Evolutionary conservation across 371 early-diverging fungal species (phyloP).

Genomic region (Rhizomucor miehei): DNA sequence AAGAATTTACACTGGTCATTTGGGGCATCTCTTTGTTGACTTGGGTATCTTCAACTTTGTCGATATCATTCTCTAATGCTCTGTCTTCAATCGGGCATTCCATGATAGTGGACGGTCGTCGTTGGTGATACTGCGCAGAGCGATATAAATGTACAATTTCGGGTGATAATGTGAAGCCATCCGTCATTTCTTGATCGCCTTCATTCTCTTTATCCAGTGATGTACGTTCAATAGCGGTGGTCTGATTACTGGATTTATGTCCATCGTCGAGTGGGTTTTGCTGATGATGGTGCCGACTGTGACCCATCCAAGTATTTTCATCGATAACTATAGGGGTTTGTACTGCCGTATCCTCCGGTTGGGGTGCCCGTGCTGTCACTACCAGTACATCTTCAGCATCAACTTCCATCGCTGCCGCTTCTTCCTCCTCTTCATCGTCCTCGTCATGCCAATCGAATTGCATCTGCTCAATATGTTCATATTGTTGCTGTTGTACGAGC

Average conservation of each 20-base stretch:
- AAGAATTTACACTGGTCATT: slow-evolving; percentile 13
- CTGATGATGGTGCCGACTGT: slow-evolving; percentile 14
- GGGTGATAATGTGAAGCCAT: slow-evolving; percentile 30
- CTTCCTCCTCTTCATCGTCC: background rate
- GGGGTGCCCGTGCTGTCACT: slow-evolving; percentile 30
- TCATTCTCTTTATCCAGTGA: background rate
- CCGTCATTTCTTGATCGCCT: slow-evolving; percentile 4
- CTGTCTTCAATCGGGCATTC: slow-evolving; percentile 1
- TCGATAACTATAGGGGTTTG: slow-evolving; percentile 22
- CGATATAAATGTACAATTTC: slow-evolving; percentile 37
- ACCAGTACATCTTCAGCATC: slow-evolving; percentile 6
- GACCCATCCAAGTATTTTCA: slow-evolving; percentile 47
- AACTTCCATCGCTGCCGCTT: background rate
- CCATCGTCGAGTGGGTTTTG: slow-evolving; percentile 8
- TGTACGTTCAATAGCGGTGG: slow-evolving; percentile 5
- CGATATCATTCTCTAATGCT: slow-evolving; percentile 2
- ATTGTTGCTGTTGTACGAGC: slow-evolving; percentile 20
- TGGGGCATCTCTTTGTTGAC: background rate
- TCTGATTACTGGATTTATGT: slow-evolving; percentile 1
- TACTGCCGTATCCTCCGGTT: slow-evolving; percentile 8
- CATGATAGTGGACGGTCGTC: slow-evolving; percentile 10
- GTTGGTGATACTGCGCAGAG: slow-evolving; percentile 18
- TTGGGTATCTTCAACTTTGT: slow-evolving; percentile 5
- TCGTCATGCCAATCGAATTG: slow-evolving; percentile 11
- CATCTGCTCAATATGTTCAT: slow-evolving; percentile 15